These are phyloP conservation scores for Trichosanthes cucumerina DNA, from an alignment of 306 rosid genomes.

Conservation along the genomic window DNA sequence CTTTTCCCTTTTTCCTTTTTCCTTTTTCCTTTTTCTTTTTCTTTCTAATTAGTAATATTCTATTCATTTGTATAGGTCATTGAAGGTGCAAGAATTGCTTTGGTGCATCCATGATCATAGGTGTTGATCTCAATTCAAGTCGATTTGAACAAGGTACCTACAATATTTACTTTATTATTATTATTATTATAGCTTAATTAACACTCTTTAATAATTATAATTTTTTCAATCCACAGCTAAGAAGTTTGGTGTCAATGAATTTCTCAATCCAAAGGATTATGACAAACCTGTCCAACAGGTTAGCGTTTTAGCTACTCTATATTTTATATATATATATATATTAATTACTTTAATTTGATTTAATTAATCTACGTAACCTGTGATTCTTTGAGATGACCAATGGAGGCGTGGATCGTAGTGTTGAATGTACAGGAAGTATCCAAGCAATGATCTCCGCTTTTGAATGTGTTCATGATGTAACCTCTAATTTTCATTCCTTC, in stretches of 20 bases:
- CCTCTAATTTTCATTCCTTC: no score
- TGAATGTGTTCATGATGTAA: slow-evolving; percentile 85
- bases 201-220: no score
- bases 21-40: no score
- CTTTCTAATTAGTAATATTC: not conserved
- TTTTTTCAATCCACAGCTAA: slow-evolving; percentile 32
- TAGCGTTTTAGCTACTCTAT: no score
- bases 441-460: slow-evolving; percentile 81
- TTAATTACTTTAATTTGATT: not conserved
- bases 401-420: slow-evolving; percentile 78
- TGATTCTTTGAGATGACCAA: slow-evolving; percentile 65
- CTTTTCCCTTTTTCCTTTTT: no score
- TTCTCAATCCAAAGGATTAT: slow-evolving; percentile 77
- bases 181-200: no score
- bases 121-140: slow-evolving; percentile 57
- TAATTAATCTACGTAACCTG: slow-evolving; percentile 31
- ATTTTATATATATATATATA: not conserved
- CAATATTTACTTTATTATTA: no score
- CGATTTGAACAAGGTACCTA: slow-evolving; percentile 56
- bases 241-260: slow-evolving; percentile 66
- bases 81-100: slow-evolving; percentile 80
- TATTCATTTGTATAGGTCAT: slow-evolving; percentile 31
- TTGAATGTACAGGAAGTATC: slow-evolving; percentile 75
- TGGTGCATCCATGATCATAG: slow-evolving; percentile 69
- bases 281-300: slow-evolving; percentile 49